Conservation (phyloP, 129 eudicot species). For the Chrysanthemum lavandulifolium region DNA sequence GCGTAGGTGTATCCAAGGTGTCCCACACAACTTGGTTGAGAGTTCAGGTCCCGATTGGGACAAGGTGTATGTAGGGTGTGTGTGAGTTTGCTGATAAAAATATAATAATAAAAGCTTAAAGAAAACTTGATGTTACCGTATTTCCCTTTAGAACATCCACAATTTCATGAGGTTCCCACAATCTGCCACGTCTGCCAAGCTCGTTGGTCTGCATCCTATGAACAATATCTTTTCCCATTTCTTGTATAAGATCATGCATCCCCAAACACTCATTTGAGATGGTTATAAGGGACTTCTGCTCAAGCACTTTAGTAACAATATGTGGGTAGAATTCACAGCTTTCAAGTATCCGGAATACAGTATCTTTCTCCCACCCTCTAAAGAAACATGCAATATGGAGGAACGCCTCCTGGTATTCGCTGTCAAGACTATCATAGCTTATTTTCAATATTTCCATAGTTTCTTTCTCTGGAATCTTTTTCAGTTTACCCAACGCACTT, state of each 20-base stretch:
- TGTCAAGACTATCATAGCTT: constrained; percentile 27
- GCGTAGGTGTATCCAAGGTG: too few species aligned
- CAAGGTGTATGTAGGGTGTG: too few species aligned
- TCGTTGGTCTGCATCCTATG: constrained; percentile 1
- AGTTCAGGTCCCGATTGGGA: too few species aligned
- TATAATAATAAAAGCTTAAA: too few species aligned
- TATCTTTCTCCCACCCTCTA: constrained; percentile 20
- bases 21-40: too few species aligned
- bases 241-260: constrained; percentile 39
- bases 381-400: constrained; percentile 36
- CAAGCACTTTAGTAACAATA: constrained; percentile 21
- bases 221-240: constrained; percentile 34
- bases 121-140: constrained; percentile 12
- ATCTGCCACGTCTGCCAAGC: constrained; percentile 23
- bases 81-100: too few species aligned
- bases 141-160: constrained; percentile 9
- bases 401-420: constrained; percentile 23
- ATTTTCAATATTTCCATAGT: constrained; percentile 21
- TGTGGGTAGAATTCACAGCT: constrained; percentile 21
- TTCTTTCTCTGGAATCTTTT: constrained; percentile 20
- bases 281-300: constrained; percentile 23
- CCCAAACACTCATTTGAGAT: constrained; percentile 9
- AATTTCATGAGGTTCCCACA: constrained; percentile 28
- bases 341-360: constrained; percentile 20
- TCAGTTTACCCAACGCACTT: constrained; percentile 22